Base-by-base conservation (phyloP, 169 alveolate species). In the Plasmodium malariae region DNA sequence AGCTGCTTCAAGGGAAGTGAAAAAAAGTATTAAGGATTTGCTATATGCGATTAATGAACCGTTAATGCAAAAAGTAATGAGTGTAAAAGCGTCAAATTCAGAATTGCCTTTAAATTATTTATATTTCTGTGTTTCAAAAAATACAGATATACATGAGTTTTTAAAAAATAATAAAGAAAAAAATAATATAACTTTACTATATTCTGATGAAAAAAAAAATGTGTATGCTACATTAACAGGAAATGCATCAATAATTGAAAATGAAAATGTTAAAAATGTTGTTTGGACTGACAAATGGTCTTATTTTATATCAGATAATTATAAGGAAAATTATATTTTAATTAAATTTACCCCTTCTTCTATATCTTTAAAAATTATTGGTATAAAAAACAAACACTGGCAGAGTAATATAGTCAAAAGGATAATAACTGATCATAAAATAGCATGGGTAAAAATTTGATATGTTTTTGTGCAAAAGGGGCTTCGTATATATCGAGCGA, bases 221-320 rank as follows among this genome's bases (percentile, higher is more conserved):
- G 54, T 78, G 5, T 78, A 78, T 78, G 89, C 73, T 14, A 78
- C 89, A 0, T 63, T 78, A 69, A 34, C 78, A 2, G 89, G 89
- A 2, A 63, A 65, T 34, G 89, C 78, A n/a, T 62, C 89, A 0
- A 78, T 78, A 30, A 78, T 78, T 19, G 80, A 78, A 48, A 78
- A 36, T 63, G 89, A 78, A 36, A 54, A 62, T 17, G 37, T 78
- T 5, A 34, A 43, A 21, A 63, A 78, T 14, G 28, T 78, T 14
- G 11, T 78, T 19, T 78, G 89, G 89, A 62, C 78, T 2, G 48
- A 78, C 32, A 45, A 68, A 62, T 78, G 89, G 89, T n/a, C 70
- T 21, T 78, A 78, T 51, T 51, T 78, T 26, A 78, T 78, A 48
- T n/a, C 89, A 3, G 89, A 32, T 2, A 28, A 78, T 6, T 68